Evolutionary conservation across 2,329 filamentous ascomycete genomes (phyloP), one percentile per base, ranked within the genome.

Genomic region (Tolypocladium sp.): DNA sequence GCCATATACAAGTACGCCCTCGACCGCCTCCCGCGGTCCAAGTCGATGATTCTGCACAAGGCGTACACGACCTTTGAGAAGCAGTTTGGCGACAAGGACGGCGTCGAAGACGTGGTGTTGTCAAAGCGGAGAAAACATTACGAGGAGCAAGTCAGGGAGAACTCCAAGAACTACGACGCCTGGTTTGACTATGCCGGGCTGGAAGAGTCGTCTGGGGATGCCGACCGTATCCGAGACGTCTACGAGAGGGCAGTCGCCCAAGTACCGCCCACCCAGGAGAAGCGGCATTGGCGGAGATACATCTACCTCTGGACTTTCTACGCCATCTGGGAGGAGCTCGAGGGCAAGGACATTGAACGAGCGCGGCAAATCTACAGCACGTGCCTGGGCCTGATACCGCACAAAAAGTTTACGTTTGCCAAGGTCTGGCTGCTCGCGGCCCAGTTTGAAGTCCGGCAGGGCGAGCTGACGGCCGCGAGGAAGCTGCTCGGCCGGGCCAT

Each of bases 271-370:
- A 95, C 92, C 25, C 90, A 95, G 67, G 94, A 97, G 72, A 99
- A 99, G 79, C 85, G 94, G 54, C 92, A 97, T 73, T 99, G 94
- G 94, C 84, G 94, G 64, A 83, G 94, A 41, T 99, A 99, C 73
- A 95, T 99, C 61, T 99, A 97, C 70, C 82, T 99, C 1, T 99
- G 93, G 91, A 85, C 97, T 51, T 97, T 97, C 76, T 99, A 97
- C 73, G 94, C 94, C 12, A 78, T 97, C 22, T 97, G 90, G 85
- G 94, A 97, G 72, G 94, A 99, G 73, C 86, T 90, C 73, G 88
- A 93, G 63, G 88, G 87, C 41, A 87, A 88, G 65, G 91, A 97
- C 67, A 69, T 84, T 30, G 84, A 89, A 33, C 84, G 94, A 52
- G 90, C 93, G 25, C 84, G 89, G 22, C 91, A 97, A 70, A 91